Evolutionary conservation across 495 filamentous ascomycete genomes (phyloP).

Genomic region (Trichodelitschia bisporula): DNA sequence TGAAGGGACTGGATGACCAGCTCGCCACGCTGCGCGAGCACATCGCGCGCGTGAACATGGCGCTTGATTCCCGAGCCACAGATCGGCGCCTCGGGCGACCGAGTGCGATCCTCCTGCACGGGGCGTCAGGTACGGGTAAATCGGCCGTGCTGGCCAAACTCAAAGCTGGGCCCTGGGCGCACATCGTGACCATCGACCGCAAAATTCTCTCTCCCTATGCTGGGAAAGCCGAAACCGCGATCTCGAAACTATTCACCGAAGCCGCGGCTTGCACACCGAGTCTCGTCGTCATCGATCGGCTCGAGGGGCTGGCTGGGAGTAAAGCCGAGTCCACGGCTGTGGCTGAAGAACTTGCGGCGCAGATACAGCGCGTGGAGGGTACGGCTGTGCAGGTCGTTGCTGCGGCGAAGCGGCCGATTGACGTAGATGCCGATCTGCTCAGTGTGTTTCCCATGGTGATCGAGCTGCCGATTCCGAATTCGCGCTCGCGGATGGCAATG

Average conservation of each 20-base stretch:
- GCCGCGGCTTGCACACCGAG: slow-evolving; percentile 51
- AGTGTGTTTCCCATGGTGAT: slow-evolving; percentile 45
- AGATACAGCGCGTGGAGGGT: slow-evolving; percentile 18
- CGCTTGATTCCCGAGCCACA: not conserved
- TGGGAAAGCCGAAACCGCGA: slow-evolving; percentile 17
- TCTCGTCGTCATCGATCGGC: slow-evolving; percentile 58
- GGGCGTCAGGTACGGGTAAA: slow-evolving; percentile 67
- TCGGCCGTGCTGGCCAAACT: slow-evolving; percentile 41
- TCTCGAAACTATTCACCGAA: slow-evolving; percentile 43
- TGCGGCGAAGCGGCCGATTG: slow-evolving; percentile 42
- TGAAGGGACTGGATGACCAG: not conserved
- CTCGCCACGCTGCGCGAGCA: not conserved
- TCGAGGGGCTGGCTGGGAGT: slow-evolving; percentile 52
- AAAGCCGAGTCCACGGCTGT: slow-evolving; percentile 9
- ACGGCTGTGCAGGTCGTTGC: slow-evolving; percentile 40
- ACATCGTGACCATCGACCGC: slow-evolving; percentile 32
- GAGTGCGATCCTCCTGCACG: slow-evolving; percentile 31
- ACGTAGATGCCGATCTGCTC: slow-evolving; percentile 53
- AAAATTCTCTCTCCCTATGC: no score
- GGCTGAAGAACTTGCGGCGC: slow-evolving; percentile 18
- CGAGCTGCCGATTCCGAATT: slow-evolving; percentile 58
- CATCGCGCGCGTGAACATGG: not conserved
- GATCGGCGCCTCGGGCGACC: no score
- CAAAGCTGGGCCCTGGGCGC: slow-evolving; percentile 41
- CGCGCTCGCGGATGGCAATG: slow-evolving; percentile 45